Conservation (phyloP, 2,329 filamentous ascomycete genomes). For the Phialophora chinensis region DNA sequence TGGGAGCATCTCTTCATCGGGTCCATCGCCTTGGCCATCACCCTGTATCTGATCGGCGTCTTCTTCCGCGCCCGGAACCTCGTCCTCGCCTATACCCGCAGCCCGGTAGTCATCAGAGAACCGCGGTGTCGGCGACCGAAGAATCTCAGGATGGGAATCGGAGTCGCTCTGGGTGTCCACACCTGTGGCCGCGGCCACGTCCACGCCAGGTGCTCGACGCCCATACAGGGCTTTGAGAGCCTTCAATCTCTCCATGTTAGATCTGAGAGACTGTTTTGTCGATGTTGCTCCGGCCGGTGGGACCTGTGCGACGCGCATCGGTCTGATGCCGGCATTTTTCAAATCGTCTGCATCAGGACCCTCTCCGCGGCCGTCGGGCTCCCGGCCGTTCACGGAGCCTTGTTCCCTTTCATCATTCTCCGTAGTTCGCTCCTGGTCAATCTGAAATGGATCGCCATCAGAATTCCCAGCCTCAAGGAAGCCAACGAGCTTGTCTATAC, state of each 20-base stretch:
- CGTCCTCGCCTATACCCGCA: background rate
- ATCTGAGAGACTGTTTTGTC: background rate
- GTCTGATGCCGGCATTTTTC: background rate
- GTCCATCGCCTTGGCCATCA: background rate
- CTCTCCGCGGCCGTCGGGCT: background rate
- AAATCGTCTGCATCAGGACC: background rate
- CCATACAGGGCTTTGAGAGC: background rate
- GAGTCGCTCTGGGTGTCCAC: background rate
- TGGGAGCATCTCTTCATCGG: slow-evolving; percentile 20
- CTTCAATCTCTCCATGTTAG: background rate
- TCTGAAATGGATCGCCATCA: slow-evolving; percentile 7
- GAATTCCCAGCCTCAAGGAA: slow-evolving; percentile 16
- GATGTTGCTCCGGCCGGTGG: background rate
- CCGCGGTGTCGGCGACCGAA: background rate
- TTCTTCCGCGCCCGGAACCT: background rate
- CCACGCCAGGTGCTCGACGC: background rate
- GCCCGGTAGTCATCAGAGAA: background rate
- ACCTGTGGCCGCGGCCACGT: background rate
- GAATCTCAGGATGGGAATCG: background rate
- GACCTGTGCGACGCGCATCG: background rate
- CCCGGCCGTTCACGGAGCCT: background rate
- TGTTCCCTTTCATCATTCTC: background rate
- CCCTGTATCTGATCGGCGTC: background rate
- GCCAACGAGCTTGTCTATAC: slow-evolving; percentile 25
- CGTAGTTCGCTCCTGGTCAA: background rate